Conservation (phyloP, 116 monocot genomes). For the Trichopus zeylanicus region DNA sequence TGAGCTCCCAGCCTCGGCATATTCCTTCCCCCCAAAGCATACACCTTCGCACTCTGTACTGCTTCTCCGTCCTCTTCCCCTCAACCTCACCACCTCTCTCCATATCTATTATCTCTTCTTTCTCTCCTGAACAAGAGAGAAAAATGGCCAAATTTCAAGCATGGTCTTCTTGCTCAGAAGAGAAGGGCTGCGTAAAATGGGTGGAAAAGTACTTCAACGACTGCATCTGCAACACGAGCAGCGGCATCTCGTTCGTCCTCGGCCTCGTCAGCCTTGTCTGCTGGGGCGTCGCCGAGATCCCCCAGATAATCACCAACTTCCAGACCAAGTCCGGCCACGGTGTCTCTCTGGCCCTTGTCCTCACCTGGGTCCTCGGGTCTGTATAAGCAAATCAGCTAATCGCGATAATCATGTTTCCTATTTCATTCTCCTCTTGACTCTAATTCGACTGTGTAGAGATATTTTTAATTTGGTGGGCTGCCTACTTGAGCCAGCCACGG, state of each 20-base stretch:
- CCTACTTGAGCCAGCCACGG: conserved; percentile 62
- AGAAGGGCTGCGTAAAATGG: conserved; percentile 49
- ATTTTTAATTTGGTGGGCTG: conserved; percentile 70
- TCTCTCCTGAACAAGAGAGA: not conserved
- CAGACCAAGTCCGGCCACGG: conserved; percentile 61
- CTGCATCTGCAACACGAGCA: conserved; percentile 29
- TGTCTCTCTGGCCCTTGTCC: conserved; percentile 48
- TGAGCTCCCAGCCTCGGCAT: not conserved
- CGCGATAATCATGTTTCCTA: not conserved
- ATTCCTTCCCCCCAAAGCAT: not conserved
- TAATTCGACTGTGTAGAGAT: conserved; percentile 20
- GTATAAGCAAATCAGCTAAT: not conserved
- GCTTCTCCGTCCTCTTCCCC: not conserved
- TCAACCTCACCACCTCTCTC: not conserved
- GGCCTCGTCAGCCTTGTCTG: conserved; percentile 45
- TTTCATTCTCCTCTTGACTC: not conserved
- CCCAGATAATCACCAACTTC: conserved; percentile 76
- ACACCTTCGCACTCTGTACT: not conserved
- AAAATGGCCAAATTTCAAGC: not conserved
- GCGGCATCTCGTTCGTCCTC: conserved; percentile 44
- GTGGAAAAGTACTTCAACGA: conserved; percentile 53
- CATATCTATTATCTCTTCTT: not conserved
- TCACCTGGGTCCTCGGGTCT: conserved; percentile 69
- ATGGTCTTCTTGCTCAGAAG: conserved; percentile 1
- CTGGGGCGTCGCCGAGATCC: conserved; percentile 72